Evolutionary conservation across 176 grass and related monocot species (phyloP).

Genomic region (Tillandsia fasciculata): DNA sequence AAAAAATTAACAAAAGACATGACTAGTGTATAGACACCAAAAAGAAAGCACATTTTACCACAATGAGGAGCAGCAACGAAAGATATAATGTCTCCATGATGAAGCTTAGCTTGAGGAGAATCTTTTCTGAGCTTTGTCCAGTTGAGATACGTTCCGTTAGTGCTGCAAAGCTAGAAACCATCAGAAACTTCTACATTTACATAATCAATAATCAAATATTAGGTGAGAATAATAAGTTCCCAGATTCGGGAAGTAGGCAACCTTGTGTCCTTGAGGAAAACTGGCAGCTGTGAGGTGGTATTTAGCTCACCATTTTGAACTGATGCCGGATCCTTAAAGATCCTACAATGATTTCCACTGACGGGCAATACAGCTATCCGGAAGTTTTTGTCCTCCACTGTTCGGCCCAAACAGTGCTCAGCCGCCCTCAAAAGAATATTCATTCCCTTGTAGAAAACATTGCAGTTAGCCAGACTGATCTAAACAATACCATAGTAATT

Average conservation of each 20-base stretch:
- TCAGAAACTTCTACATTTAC: neutral
- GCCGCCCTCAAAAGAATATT: constrained; percentile 71
- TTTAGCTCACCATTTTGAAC: constrained; percentile 20
- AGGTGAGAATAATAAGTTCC: neutral
- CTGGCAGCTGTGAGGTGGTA: constrained; percentile 20
- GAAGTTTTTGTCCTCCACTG: constrained; percentile 33
- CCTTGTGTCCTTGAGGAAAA: constrained; percentile 85
- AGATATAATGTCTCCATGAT: constrained; percentile 78
- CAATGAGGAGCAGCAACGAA: constrained; percentile 46
- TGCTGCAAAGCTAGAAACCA: constrained; percentile 39
- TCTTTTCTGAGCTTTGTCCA: constrained; percentile 54
- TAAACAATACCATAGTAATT: too few species aligned
- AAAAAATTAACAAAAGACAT: too few species aligned
- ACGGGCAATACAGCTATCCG: constrained; percentile 28
- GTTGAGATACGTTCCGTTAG: constrained; percentile 79
- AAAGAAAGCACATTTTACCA: constrained; percentile 22
- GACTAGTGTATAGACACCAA: too few species aligned
- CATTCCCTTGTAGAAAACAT: constrained; percentile 34
- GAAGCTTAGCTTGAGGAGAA: constrained; percentile 49
- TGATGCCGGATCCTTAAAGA: constrained; percentile 56
- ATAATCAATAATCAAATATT: neutral
- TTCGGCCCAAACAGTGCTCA: constrained; percentile 64
- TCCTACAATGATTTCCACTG: constrained; percentile 71
- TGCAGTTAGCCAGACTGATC: constrained; percentile 13
- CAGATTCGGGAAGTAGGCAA: constrained; percentile 25